Evolutionary conservation across 768 basidiomycete species (phyloP), one percentile per base, ranked within the genome.

Genomic region (Suillus placidus): DNA sequence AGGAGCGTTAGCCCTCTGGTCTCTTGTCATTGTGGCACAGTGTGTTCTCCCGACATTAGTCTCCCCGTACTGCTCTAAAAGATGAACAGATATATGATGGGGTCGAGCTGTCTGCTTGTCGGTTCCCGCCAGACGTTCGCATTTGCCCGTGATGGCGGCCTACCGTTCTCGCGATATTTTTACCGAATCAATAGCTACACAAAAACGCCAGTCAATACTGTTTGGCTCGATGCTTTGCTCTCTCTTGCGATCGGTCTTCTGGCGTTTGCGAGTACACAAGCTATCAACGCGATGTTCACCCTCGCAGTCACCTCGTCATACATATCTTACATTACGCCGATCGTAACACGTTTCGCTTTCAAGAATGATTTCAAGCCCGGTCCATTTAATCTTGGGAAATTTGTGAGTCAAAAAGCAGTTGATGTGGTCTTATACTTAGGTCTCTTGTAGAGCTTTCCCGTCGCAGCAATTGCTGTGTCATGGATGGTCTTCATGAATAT

Each of bases 111-210:
- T 76, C 76, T 83, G 32, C 73, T 79, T 20, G 81, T 81, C 6
- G 76, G 79, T 7, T 84, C 83, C 0, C 83, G 90, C 5, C 90
- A 92, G 73, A 85, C 84, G 0, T 91, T 90, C 69, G 89, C 89
- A 1, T 90, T 91, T 73, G 83, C 87, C 32, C 83, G 90, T 1
- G 90, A 92, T 70, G 83, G 83, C 23, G 88, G 85, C 0, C 82
- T 91, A 3, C 90, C 89, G 0, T 84, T 91, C 68, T 91, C 90
- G 0, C 67, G 75, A 10, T 85, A 81, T 78, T 76, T 91, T 4
- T 88, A 88, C 71, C 80, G 82, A 42, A 83, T 92, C 76, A 88
- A 87, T 71, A 58, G 64, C 0, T 77, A 71, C 63, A 87, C 85
- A 2, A 76, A 79, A 32, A 86, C 88, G 0, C 88, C 88, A 0